Evolutionary conservation across 768 basidiomycete genomes (phyloP).

Genomic region (Xerocomus potaroensis): DNA sequence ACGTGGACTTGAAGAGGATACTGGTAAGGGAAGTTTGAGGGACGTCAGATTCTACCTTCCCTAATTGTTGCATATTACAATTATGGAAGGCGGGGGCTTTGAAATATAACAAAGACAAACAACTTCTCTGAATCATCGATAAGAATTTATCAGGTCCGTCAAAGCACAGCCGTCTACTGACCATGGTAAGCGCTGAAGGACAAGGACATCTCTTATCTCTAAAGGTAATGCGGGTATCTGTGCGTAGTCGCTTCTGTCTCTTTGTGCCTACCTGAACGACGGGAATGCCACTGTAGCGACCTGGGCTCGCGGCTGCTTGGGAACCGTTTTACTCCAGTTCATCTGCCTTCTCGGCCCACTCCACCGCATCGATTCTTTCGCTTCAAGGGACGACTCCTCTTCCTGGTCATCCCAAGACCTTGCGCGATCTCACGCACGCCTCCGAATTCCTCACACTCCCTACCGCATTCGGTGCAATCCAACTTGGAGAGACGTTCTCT

Average conservation of each 20-base stretch:
- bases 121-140: constrained; percentile 1
- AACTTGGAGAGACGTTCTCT: constrained; percentile 86
- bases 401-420: constrained; percentile 74
- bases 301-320: constrained; percentile 72
- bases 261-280: neutral
- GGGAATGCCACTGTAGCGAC: constrained; percentile 51
- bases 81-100: constrained; percentile 15
- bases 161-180: no score
- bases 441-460: constrained; percentile 80
- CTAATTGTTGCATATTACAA: no score
- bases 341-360: constrained; percentile 76
- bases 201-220: constrained; percentile 67
- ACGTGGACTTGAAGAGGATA: constrained; percentile 59
- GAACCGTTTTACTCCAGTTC: constrained; percentile 85
- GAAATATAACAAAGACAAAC: constrained; percentile 23
- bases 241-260: constrained; percentile 39
- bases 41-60: no score
- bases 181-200: constrained; percentile 40
- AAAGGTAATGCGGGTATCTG: constrained; percentile 87
- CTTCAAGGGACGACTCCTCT: constrained; percentile 70
- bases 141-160: no score
- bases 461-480: constrained; percentile 79
- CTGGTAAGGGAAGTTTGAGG: constrained; percentile 41
- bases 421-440: constrained; percentile 75
- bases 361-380: constrained; percentile 72